These are phyloP conservation scores for Triticum dicoccoides DNA, from an alignment of 176 grass and related monocot genomes.

Conservation along the genomic window DNA sequence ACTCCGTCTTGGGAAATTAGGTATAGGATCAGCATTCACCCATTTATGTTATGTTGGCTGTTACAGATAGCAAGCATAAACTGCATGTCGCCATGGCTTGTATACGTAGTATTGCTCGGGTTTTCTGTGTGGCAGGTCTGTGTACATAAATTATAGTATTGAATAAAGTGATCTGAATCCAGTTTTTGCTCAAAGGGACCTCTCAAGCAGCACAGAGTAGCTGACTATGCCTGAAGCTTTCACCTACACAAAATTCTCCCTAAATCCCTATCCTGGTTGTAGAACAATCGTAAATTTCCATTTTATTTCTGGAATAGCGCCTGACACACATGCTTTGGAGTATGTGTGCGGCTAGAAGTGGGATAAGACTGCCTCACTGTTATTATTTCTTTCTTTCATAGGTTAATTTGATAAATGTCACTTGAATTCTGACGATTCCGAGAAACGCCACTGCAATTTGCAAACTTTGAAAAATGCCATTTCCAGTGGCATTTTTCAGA, in stretches of 20 bases:
- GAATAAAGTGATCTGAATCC: conserved; percentile 53
- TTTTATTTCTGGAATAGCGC: too few species aligned
- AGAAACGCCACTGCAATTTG: too few species aligned
- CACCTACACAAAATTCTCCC: neutral
- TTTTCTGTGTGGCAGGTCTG: conserved; percentile 16
- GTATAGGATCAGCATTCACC: conserved; percentile 30
- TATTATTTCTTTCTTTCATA: too few species aligned
- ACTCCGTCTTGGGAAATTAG: conserved; percentile 31
- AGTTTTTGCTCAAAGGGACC: conserved; percentile 24
- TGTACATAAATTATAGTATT: conserved; percentile 42
- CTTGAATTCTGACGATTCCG: too few species aligned
- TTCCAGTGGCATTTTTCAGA: too few species aligned
- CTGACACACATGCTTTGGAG: too few species aligned
- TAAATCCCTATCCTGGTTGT: neutral
- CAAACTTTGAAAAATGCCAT: too few species aligned
- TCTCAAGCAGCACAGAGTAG: neutral
- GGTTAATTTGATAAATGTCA: too few species aligned
- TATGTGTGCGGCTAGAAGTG: too few species aligned
- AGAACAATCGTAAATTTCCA: neutral
- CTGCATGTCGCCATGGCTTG: conserved; percentile 30
- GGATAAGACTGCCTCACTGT: too few species aligned
- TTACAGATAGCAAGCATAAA: conserved; percentile 55
- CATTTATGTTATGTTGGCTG: conserved; percentile 60
- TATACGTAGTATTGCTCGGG: conserved; percentile 26
- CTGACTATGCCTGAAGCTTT: neutral